Evolutionary conservation across 2,329 filamentous ascomycete genomes (phyloP), one percentile per base, ranked within the genome.

Genomic region (Fusarium sublunatum): DNA sequence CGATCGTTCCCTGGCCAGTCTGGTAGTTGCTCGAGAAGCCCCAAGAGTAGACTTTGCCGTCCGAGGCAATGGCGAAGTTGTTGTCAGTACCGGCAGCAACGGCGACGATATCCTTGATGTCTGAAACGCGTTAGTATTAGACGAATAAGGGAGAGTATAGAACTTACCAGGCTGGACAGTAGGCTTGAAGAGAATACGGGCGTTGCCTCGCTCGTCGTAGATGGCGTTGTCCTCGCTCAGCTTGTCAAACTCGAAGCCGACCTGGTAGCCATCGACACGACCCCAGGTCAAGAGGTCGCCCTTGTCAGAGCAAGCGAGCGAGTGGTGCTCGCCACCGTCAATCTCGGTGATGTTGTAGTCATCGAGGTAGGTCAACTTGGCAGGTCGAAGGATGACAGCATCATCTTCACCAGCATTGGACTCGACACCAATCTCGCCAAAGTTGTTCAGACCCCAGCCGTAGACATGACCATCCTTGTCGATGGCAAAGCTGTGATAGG

Each of bases 401-500:
- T 85, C 84, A 15, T 82, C 76, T 58, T 77, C 74, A 19, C 79
- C 75, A 32, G 78, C 80, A 55, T 91, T 83, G 48, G 83, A 80
- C 46, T 81, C 81, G 47, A 91, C 86, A 5, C 79, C 92, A 13
- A 91, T 91, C 78, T 96, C 89, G 62, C 89, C 91, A 75, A 91
- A 96, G 77, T 91, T 93, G 82, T 96, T 96, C 28, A 94, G 81
- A 24, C 93, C 92, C 92, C 92, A 96, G 0, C 88, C 86, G 77
- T 88, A 95, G 29, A 94, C 89, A 28, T 85, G 82, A 35, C 88
- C 91, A 12, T 86, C 83, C 54, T 85, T 83, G 75, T 90, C 87
- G 42, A 96, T 82, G 15, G 91, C 91, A 68, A 96, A 94, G 68
- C 88, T 91, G 79, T 96, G 91, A 77, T 93, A 94, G 12, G 89